Evolutionary conservation across 2,329 filamentous ascomycete species (phyloP).

Genomic region (Aureobasidium lini): DNA sequence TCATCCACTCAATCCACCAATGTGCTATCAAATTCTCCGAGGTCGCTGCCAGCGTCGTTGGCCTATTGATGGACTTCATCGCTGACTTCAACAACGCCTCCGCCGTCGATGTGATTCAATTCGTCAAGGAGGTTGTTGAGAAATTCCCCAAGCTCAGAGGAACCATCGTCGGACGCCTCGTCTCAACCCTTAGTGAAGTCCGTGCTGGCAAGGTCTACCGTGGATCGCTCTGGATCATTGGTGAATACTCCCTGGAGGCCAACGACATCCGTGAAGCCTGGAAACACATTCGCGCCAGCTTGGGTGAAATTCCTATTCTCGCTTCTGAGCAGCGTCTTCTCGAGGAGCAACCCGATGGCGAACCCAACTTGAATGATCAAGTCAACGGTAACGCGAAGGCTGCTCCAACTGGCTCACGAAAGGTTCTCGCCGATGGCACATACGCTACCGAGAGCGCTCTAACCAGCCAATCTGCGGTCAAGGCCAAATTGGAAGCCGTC

Average conservation of each 20-base stretch:
- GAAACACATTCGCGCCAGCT: constrained; percentile 87
- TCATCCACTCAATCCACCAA: constrained; percentile 96
- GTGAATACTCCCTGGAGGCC: constrained; percentile 91
- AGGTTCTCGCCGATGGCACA: constrained; percentile 90
- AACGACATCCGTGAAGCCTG: constrained; percentile 92
- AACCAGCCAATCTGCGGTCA: constrained; percentile 82
- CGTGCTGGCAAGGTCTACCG: constrained; percentile 95
- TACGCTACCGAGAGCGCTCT: constrained; percentile 96
- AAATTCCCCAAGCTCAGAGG: constrained; percentile 87
- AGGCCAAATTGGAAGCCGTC: constrained; percentile 88
- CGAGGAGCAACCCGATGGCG: constrained; percentile 67
- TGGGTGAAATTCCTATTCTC: constrained; percentile 95
- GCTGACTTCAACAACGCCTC: constrained; percentile 96
- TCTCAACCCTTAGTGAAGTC: constrained; percentile 85
- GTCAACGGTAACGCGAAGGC: constrained; percentile 74
- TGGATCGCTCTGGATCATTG: constrained; percentile 94
- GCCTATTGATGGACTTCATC: constrained; percentile 97
- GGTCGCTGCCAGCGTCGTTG: constrained; percentile 92
- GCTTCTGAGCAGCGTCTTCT: constrained; percentile 88
- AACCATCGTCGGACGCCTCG: constrained; percentile 80
- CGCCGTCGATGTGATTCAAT: constrained; percentile 94
- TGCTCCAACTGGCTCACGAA: constrained; percentile 73
- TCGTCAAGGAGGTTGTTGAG: constrained; percentile 98
- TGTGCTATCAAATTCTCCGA: constrained; percentile 99
- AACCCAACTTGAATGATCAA: constrained; percentile 59